Percentiles rank a stretch among this genome's conserved stretches.
Conservation (phyloP, 805 yeast species). For the Kluyveromyces siamensis region DNA sequence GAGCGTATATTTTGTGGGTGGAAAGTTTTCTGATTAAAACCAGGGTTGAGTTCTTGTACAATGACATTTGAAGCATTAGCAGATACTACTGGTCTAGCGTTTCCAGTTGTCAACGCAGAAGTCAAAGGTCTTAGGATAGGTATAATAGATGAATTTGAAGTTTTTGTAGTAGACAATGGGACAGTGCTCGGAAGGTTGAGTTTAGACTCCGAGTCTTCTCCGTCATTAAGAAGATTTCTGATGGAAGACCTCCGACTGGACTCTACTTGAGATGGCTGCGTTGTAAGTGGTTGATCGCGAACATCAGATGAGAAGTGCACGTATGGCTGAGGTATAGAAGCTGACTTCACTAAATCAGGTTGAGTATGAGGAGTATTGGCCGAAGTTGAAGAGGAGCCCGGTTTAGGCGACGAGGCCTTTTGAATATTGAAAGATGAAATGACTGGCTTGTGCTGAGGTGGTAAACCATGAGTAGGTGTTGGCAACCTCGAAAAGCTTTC, state of each 20-base stretch:
- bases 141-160: background rate
- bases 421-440: slow-evolving; percentile 14
- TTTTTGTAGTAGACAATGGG: background rate
- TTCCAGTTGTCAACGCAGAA: background rate
- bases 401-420: background rate
- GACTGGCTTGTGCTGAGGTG: slow-evolving; percentile 27
- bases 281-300: background rate
- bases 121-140: background rate
- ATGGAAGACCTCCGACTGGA: slow-evolving; percentile 8
- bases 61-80: slow-evolving; percentile 3
- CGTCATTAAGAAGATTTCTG: slow-evolving; percentile 7
- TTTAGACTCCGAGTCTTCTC: slow-evolving; percentile 1
- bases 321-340: slow-evolving; percentile 3
- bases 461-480: slow-evolving; percentile 18
- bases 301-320: slow-evolving; percentile 5
- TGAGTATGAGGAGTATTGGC: background rate
- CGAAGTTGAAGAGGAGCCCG: background rate
- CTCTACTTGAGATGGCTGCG: background rate
- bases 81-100: background rate
- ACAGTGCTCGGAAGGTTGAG: background rate
- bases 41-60: slow-evolving; percentile 7
- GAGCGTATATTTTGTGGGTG: background rate
- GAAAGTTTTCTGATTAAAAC: background rate
- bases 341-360: background rate
- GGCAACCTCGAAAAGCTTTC: slow-evolving; percentile 12